Conservation (phyloP, 768 basidiomycete genomes). For the Sutorius australiensis region DNA sequence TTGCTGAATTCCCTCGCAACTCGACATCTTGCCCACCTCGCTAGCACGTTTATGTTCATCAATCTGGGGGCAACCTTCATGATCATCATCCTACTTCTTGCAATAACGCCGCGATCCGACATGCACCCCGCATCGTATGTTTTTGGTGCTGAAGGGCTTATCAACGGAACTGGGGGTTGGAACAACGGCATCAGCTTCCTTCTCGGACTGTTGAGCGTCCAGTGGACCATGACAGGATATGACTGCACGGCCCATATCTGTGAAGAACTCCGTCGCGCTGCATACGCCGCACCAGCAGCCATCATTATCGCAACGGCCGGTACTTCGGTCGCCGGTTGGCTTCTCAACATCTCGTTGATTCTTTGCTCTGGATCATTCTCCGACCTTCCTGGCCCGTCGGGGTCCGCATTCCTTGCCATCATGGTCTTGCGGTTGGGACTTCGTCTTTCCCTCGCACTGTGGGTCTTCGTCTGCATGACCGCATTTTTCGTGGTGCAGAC, state of each 20-base stretch:
- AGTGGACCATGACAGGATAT: conserved; percentile 43
- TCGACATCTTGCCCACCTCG: conserved; percentile 33
- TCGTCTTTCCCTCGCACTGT: conserved; percentile 47
- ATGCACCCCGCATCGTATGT: conserved; percentile 59
- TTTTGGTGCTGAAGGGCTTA: conserved; percentile 43
- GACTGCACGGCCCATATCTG: conserved; percentile 26
- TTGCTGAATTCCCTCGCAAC: conserved; percentile 43
- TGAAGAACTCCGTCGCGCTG: conserved; percentile 52
- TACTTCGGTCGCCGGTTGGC: conserved; percentile 52
- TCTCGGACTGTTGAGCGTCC: conserved; percentile 45
- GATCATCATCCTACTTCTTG: conserved; percentile 42
- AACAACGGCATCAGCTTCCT: conserved; percentile 42
- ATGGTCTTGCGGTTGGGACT: conserved; percentile 53
- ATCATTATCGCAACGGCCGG: conserved; percentile 45
- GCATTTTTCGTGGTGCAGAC: conserved; percentile 56
- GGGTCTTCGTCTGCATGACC: conserved; percentile 59
- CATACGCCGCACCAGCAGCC: conserved; percentile 43
- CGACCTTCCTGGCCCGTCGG: conserved; percentile 50
- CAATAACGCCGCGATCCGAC: conserved; percentile 42
- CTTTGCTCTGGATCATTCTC: conserved; percentile 52
- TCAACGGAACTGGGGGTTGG: conserved; percentile 42
- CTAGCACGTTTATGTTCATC: conserved; percentile 40
- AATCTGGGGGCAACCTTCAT: conserved; percentile 42
- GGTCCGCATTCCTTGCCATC: conserved; percentile 55
- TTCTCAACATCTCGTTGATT: conserved; percentile 61